Evolutionary conservation across 1,139 yeast species (phyloP).

Genomic region (Zygotorulaspora mrakii): DNA sequence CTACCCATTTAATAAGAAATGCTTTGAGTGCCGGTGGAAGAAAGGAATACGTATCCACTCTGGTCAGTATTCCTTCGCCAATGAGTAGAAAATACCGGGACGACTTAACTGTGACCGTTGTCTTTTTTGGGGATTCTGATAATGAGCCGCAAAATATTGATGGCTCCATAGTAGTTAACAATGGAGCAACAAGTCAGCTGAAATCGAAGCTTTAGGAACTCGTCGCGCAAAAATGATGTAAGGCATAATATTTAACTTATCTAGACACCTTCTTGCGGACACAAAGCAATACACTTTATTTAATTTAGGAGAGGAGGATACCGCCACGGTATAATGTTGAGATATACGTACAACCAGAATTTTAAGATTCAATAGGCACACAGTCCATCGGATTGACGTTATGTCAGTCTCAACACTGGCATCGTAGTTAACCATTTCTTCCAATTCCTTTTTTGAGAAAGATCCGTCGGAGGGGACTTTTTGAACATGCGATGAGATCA

Average conservation of each 20-base stretch:
- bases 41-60: constrained; percentile 79
- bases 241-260: too few species aligned
- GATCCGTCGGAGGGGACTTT: neutral
- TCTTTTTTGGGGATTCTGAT: constrained; percentile 68
- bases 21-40: constrained; percentile 89
- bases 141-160: constrained; percentile 42
- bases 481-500: neutral
- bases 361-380: too few species aligned
- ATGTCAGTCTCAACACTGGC: too few species aligned
- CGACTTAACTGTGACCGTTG: constrained; percentile 92
- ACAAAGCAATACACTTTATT: too few species aligned
- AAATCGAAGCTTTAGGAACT: constrained; percentile 47
- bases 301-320: too few species aligned
- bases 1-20: constrained; percentile 89
- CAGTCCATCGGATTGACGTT: too few species aligned
- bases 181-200: constrained; percentile 50
- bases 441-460: too few species aligned
- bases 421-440: too few species aligned
- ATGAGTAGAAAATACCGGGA: constrained; percentile 89
- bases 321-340: too few species aligned
- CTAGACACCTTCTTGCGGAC: too few species aligned
- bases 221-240: neutral
- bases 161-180: constrained; percentile 53
- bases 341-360: too few species aligned
- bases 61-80: constrained; percentile 91